Evolutionary conservation across 805 yeast species (phyloP), one percentile per base, ranked within the genome.

Genomic region (Candida fluviatilis): DNA sequence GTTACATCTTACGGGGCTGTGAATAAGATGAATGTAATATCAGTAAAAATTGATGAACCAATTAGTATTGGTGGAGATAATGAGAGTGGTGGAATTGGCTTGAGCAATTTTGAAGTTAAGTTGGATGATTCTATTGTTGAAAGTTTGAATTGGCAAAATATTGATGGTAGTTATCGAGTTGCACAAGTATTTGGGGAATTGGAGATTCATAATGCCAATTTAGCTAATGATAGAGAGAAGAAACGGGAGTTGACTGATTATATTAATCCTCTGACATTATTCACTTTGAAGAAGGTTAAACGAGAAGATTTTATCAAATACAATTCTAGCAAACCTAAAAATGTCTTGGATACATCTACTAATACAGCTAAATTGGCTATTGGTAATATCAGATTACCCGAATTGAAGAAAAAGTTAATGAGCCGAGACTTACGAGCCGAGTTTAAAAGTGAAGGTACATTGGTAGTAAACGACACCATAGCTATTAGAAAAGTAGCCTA

Each of bases 381-480:
- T 41, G 99, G 99, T 27, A 96, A 90, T 56, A 79, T 93, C 31
- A 75, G 84, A 43, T 66, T 93, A 18, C 84, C 93, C 0, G 95
- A 89, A 46, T 66, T 93, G 36, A 82, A 85, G 51, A 76, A 77
- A 48, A 75, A 72, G 41, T 66, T 93, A 26, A 62, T 69, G 21
- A 64, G 70, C 4, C 60, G 64, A 39, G 84, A 86, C 35, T 76
- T 84, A 50, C 69, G 66, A 37, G 96, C 95, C 1, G 96, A 90
- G 53, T 88, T 91, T 57, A 80, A 84, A 58, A 95, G 96, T 38
- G 96, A 89, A 57, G 98, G 98, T 56, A 80, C 89, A 0, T 65
- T 93, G 28, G 95, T 90, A 11, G 84, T 95, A 31, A 90, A 90
- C 52, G 84, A 83, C 39, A 67, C 67, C 37, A 75, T 93, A 13